Evolutionary conservation across 2,329 filamentous ascomycete species (phyloP).

Genomic region (Karstenula rhodostoma): DNA sequence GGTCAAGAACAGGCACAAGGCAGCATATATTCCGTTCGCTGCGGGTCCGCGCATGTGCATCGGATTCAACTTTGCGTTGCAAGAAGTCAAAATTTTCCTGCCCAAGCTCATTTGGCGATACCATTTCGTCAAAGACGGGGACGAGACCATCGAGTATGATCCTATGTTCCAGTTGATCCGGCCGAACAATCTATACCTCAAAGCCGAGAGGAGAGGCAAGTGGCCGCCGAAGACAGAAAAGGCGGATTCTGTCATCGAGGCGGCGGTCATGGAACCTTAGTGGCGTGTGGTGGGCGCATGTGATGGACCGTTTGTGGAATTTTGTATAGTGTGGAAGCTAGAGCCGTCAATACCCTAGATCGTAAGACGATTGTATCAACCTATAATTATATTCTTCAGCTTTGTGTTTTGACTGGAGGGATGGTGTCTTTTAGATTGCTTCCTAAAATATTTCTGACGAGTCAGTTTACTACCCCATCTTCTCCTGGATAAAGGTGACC

Average conservation of each 20-base stretch:
- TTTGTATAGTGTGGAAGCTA: background rate
- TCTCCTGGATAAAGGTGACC: slow-evolving; percentile 48
- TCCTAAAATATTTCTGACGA: background rate
- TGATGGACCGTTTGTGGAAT: background rate
- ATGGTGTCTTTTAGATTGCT: background rate
- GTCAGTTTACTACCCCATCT: slow-evolving; percentile 20
- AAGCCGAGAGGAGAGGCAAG: slow-evolving; percentile 58
- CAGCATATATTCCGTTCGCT: slow-evolving; percentile 67
- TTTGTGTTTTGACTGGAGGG: background rate
- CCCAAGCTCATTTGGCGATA: slow-evolving; percentile 68
- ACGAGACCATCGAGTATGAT: slow-evolving; percentile 64
- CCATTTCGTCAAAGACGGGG: slow-evolving; percentile 61
- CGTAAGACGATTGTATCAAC: background rate
- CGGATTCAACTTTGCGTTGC: slow-evolving; percentile 70
- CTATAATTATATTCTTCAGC: background rate
- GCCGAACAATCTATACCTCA: slow-evolving; percentile 63
- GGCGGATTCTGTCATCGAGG: slow-evolving; percentile 4
- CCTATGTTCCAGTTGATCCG: slow-evolving; percentile 67
- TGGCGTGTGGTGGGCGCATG: background rate
- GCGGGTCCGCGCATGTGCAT: slow-evolving; percentile 66
- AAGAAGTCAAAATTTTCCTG: slow-evolving; percentile 68
- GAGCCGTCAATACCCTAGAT: background rate
- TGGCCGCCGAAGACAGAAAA: slow-evolving; percentile 52
- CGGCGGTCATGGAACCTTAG: background rate
- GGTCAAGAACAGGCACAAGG: slow-evolving; percentile 52